Conservation (phyloP, 2,329 filamentous ascomycete species). For the Ophiostoma montium region DNA sequence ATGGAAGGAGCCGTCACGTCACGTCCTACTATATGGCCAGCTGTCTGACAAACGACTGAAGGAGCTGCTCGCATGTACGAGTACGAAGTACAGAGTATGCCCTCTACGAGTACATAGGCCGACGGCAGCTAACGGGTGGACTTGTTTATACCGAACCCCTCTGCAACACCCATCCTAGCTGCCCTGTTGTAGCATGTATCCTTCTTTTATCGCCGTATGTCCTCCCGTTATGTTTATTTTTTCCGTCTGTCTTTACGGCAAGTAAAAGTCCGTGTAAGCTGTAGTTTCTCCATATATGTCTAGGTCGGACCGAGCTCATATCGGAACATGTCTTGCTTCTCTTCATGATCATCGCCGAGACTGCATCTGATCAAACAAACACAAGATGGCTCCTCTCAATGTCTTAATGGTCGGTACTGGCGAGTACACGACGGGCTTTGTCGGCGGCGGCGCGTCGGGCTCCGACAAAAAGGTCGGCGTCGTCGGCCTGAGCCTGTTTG, state of each 20-base stretch:
- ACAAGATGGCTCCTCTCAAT: constrained; percentile 43
- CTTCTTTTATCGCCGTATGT: neutral
- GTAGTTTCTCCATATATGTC: neutral
- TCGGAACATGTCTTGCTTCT: neutral
- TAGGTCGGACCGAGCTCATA: no score
- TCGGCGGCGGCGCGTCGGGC: constrained; percentile 65
- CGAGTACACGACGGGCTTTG: constrained; percentile 93
- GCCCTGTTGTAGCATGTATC: no score
- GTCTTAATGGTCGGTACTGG: constrained; percentile 78
- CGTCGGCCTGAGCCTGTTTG: constrained; percentile 78
- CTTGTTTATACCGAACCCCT: constrained; percentile 3
- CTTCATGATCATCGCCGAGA: neutral
- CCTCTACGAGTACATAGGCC: neutral
- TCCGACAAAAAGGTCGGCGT: constrained; percentile 97
- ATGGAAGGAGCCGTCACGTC: neutral
- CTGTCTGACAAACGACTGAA: no score
- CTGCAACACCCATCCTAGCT: neutral
- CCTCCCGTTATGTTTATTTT: neutral
- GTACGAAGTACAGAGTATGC: no score
- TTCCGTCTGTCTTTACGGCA: no score
- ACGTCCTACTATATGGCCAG: no score
- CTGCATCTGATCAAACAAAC: neutral
- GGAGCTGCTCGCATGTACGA: no score
- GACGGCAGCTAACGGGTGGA: constrained; percentile 4
- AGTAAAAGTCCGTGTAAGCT: no score